Evolutionary conservation across 2,329 filamentous ascomycete species (phyloP).

Genomic region (Aphanoascus verrucosus): DNA sequence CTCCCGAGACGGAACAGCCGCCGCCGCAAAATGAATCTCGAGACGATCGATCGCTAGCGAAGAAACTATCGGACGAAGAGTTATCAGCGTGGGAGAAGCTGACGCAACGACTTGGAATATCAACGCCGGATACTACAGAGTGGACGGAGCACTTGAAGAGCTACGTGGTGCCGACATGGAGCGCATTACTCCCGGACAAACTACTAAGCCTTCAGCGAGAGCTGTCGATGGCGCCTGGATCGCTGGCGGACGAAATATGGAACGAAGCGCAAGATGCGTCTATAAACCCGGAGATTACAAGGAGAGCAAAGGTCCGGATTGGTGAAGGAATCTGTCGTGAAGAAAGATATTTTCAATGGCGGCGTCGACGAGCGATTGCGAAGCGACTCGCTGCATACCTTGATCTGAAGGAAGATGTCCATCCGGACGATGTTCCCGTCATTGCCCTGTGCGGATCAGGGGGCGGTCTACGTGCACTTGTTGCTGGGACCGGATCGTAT

Average conservation of each 20-base stretch:
- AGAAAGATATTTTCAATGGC: conserved; percentile 62
- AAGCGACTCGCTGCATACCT: conserved; percentile 75
- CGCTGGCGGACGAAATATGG: conserved; percentile 89
- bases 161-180: conserved; percentile 73
- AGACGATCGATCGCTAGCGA: conserved; percentile 11
- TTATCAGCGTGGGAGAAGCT: conserved; percentile 41
- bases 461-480: conserved; percentile 77
- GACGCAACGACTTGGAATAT: conserved; percentile 36
- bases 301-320: conserved; percentile 70
- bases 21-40: conserved; percentile 15
- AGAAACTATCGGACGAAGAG: conserved; percentile 20
- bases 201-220: conserved; percentile 77
- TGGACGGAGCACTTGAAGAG: conserved; percentile 50
- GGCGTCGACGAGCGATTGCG: conserved; percentile 57
- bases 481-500: conserved; percentile 81
- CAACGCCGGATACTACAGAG: conserved; percentile 32
- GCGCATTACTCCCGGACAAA: conserved; percentile 61
- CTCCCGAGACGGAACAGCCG: neutral
- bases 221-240: conserved; percentile 76
- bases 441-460: conserved; percentile 94
- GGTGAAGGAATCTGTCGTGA: conserved; percentile 72
- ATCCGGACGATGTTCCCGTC: conserved; percentile 82
- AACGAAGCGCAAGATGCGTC: conserved; percentile 73
- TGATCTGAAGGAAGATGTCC: conserved; percentile 62
- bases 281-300: conserved; percentile 76